Conservation (phyloP, 2,329 filamentous ascomycete species). For the Aphanoascus verrucosus region DNA sequence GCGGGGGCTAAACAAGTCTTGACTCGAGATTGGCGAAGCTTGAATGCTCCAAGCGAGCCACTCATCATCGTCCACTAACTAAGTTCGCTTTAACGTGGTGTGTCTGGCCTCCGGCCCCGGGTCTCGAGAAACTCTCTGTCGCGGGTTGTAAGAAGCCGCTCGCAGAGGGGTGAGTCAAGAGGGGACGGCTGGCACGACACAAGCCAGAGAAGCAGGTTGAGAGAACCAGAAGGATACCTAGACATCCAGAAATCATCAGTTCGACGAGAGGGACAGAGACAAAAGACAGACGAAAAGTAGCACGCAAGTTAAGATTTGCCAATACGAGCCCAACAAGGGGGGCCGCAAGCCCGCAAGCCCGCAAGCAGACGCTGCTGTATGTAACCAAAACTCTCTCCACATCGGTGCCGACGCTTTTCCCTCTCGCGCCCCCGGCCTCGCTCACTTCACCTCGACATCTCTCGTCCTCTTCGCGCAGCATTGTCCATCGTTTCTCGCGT, state of each 20-base stretch:
- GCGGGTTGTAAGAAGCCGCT: background rate
- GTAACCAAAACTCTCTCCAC: background rate
- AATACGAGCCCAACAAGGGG: background rate
- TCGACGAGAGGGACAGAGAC: background rate
- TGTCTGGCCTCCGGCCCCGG: background rate
- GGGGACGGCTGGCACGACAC: too few relatives aligned
- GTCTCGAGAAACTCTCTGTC: background rate
- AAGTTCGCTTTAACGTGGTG: background rate
- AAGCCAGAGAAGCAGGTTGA: too few relatives aligned
- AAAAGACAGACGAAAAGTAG: background rate
- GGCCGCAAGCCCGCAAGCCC: background rate
- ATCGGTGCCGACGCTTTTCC: background rate
- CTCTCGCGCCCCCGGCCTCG: too few relatives aligned
- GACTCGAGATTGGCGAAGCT: slow-evolving; percentile 10
- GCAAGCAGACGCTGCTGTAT: background rate
- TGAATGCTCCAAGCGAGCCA: slow-evolving; percentile 1
- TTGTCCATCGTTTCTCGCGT: background rate
- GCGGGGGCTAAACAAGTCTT: background rate
- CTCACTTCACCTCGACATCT: background rate
- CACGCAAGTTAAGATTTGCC: background rate
- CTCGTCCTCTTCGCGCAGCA: background rate
- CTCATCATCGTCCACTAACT: background rate
- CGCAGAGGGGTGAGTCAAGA: background rate
- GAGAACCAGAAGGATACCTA: background rate
- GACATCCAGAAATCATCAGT: background rate